Conservation (phyloP, 2,329 filamentous ascomycete species). For the Aspergillus pseudonomiae region DNA sequence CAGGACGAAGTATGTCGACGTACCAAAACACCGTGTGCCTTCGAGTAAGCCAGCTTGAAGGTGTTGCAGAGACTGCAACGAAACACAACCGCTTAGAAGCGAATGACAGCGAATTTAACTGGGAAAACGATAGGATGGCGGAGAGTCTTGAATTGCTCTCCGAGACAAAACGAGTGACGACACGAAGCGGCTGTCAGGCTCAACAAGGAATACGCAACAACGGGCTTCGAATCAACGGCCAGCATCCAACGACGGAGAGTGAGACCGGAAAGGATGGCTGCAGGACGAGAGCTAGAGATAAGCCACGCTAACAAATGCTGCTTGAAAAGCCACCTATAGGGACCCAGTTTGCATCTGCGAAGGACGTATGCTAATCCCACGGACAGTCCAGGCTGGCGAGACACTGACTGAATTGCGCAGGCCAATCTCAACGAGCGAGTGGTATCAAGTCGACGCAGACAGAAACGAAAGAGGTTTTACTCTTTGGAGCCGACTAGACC, state of each 20-base stretch:
- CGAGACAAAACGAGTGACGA: constrained; percentile 51
- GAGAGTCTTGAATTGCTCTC: constrained; percentile 38
- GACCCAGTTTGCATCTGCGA: constrained; percentile 23
- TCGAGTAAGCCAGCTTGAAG: constrained; percentile 55
- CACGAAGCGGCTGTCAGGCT: constrained; percentile 39
- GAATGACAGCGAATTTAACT: constrained; percentile 50
- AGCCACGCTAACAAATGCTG: constrained; percentile 27
- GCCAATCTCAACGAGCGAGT: constrained; percentile 20
- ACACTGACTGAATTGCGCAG: constrained; percentile 20
- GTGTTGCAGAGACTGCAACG: constrained; percentile 49
- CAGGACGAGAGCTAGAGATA: constrained; percentile 30
- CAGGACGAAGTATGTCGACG: constrained; percentile 26
- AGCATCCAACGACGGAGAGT: constrained; percentile 29
- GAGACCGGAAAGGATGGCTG: constrained; percentile 36
- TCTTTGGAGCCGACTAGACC: constrained; percentile 31
- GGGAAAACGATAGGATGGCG: constrained; percentile 42
- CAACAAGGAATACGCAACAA: constrained; percentile 33
- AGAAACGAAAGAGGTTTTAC: constrained; percentile 30
- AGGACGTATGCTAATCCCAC: constrained; percentile 11
- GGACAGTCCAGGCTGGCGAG: constrained; percentile 14
- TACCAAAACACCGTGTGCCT: constrained; percentile 50
- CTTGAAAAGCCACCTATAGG: constrained; percentile 22
- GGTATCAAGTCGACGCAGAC: constrained; percentile 11
- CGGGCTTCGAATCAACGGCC: constrained; percentile 40
- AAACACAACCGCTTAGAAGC: constrained; percentile 47